Conservation (phyloP, 176 grass and related monocot species). For the Calamus simplicifolius region DNA sequence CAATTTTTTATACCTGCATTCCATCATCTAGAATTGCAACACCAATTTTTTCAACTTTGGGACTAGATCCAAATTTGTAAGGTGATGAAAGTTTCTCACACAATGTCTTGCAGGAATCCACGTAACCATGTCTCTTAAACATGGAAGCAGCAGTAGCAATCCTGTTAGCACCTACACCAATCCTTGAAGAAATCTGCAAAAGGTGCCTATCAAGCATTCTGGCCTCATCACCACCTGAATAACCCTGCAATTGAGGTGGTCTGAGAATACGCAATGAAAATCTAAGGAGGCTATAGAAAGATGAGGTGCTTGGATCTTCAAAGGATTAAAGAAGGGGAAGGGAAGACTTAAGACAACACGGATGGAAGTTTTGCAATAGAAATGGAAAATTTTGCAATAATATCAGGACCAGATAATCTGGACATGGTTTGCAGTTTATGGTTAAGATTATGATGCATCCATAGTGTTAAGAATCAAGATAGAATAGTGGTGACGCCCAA, state of each 20-base stretch:
- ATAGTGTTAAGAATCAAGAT: too few species aligned
- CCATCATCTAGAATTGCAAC: slow-evolving; percentile 76
- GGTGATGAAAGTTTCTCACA: neutral
- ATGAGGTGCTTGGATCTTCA: too few species aligned
- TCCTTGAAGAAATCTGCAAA: slow-evolving; percentile 36
- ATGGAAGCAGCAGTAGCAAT: slow-evolving; percentile 44
- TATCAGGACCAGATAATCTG: too few species aligned
- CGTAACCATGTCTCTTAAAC: slow-evolving; percentile 46
- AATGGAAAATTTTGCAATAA: too few species aligned
- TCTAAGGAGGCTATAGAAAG: too few species aligned
- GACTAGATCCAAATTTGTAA: slow-evolving; percentile 6
- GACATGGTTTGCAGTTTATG: too few species aligned
- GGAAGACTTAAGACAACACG: too few species aligned
- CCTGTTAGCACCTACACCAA: slow-evolving; percentile 67
- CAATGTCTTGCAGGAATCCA: slow-evolving; percentile 11
- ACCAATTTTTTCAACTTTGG: slow-evolving; percentile 40
- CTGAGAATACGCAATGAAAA: too few species aligned
- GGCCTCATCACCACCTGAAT: slow-evolving; percentile 67
- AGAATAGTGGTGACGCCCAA: too few species aligned
- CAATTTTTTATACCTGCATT: slow-evolving; percentile 58
- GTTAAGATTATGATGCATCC: too few species aligned
- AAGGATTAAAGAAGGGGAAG: too few species aligned
- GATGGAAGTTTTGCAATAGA: too few species aligned
- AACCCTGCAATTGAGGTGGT: slow-evolving; percentile 36
- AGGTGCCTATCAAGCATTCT: slow-evolving; percentile 77